Percentiles rank a stretch among this genome's conserved stretches.
Evolutionary conservation across 306 rosid species (phyloP).

Genomic region (Quercus berberidifolia): DNA sequence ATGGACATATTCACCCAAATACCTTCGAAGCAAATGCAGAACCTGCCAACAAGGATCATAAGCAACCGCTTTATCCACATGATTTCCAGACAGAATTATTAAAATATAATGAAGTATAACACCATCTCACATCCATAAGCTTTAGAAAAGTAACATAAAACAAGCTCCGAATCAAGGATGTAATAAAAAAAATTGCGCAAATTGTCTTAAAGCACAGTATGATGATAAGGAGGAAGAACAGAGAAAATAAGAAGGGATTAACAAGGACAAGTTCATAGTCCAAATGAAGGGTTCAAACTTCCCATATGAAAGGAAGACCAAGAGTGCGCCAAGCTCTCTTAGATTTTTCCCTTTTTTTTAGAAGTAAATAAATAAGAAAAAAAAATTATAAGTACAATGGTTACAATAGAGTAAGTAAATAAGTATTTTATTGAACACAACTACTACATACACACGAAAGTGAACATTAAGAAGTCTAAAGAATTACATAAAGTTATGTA

Average conservation of each 20-base stretch:
- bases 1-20: conserved; percentile 96
- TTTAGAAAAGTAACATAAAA: neutral
- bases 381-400: too few relatives aligned
- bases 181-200: neutral
- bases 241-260: neutral
- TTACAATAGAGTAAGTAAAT: too few relatives aligned
- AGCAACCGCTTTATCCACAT: neutral
- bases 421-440: too few relatives aligned
- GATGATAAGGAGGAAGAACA: neutral
- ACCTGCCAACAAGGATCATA: conserved; percentile 43
- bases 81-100: neutral
- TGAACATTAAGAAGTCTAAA: too few relatives aligned
- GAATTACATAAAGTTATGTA: too few relatives aligned
- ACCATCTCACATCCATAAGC: neutral
- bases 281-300: neutral
- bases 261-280: neutral
- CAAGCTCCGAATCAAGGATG: neutral
- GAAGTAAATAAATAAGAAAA: too few relatives aligned
- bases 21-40: conserved; percentile 82
- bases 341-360: neutral
- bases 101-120: neutral
- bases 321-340: neutral
- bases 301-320: neutral
- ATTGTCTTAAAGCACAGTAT: neutral
- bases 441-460: too few relatives aligned